Evolutionary conservation across 2,329 filamentous ascomycete species (phyloP).

Genomic region (Penicillium sp.): DNA sequence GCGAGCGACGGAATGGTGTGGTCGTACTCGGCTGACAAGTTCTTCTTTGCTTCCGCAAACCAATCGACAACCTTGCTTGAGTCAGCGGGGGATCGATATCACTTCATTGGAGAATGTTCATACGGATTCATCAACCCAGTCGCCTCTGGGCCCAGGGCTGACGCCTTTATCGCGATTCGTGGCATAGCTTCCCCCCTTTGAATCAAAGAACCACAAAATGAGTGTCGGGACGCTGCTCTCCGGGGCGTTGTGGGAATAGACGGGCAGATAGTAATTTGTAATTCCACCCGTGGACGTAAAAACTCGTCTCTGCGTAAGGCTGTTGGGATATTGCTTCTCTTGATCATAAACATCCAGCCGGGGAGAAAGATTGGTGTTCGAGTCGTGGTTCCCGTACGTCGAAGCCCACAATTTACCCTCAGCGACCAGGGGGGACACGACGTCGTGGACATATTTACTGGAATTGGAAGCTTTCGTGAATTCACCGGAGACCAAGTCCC

Average conservation of each 20-base stretch:
- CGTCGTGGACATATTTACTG: slow-evolving; percentile 58
- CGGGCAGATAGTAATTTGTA: slow-evolving; percentile 56
- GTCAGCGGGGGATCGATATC: neutral
- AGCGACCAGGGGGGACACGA: slow-evolving; percentile 58
- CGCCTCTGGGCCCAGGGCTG: slow-evolving; percentile 31
- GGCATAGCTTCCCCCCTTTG: slow-evolving; percentile 57
- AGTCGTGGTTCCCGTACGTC: slow-evolving; percentile 71
- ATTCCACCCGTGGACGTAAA: slow-evolving; percentile 40
- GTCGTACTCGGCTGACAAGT: slow-evolving; percentile 30
- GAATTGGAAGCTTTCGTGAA: slow-evolving; percentile 55
- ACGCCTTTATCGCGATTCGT: slow-evolving; percentile 33
- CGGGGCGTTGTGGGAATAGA: slow-evolving; percentile 48
- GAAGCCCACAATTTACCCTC: slow-evolving; percentile 62
- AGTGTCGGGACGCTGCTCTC: slow-evolving; percentile 35
- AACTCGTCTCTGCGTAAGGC: slow-evolving; percentile 47
- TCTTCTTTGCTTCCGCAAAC: slow-evolving; percentile 40
- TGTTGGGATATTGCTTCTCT: slow-evolving; percentile 39
- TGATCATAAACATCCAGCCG: slow-evolving; percentile 38
- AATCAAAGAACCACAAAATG: slow-evolving; percentile 73
- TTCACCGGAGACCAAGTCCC: slow-evolving; percentile 70
- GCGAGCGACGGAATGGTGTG: slow-evolving; percentile 50
- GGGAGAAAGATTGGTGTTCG: slow-evolving; percentile 57
- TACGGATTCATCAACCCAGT: slow-evolving; percentile 47
- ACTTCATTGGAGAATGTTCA: neutral
- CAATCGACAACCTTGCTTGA: slow-evolving; percentile 38